Conservation (phyloP, 1,284 basidiomycete genomes). For the Puccinia polysora region DNA sequence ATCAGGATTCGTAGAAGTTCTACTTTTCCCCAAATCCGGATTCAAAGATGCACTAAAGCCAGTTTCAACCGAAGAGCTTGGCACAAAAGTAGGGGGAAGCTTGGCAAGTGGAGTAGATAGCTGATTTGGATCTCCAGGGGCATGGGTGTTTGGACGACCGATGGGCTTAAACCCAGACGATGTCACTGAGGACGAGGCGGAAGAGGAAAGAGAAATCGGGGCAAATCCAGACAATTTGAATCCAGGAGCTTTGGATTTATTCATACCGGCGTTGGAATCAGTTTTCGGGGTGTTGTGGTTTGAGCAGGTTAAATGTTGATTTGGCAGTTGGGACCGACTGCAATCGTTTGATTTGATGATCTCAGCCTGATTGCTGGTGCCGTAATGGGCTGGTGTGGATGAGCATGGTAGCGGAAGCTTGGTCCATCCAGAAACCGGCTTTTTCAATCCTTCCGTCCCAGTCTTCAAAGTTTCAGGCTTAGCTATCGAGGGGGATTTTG, state of each 20-base stretch:
- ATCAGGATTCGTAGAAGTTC: neutral
- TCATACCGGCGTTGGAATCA: neutral
- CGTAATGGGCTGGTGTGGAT: neutral
- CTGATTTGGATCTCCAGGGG: constrained; percentile 2
- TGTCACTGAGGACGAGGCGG: no score
- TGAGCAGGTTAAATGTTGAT: neutral
- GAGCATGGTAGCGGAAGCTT: neutral
- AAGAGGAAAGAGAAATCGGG: constrained; percentile 19
- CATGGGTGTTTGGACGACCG: neutral
- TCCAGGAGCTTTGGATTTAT: neutral
- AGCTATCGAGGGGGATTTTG: neutral
- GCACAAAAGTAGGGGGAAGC: constrained; percentile 19
- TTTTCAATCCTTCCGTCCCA: constrained; percentile 6
- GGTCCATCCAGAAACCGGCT: constrained; percentile 14
- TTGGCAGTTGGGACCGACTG: neutral
- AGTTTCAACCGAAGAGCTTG: constrained; percentile 13
- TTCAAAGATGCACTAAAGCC: constrained; percentile 7
- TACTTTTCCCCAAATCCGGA: neutral
- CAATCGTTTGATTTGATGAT: neutral
- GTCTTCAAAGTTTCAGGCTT: neutral
- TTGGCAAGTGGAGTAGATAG: neutral
- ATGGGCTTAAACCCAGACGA: constrained; percentile 29
- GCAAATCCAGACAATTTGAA: constrained; percentile 42
- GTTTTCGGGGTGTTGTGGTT: neutral
- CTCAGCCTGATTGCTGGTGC: neutral